Base-by-base conservation (phyloP, 139 green algal genomes). In the Ostreobium quekettii region DNA sequence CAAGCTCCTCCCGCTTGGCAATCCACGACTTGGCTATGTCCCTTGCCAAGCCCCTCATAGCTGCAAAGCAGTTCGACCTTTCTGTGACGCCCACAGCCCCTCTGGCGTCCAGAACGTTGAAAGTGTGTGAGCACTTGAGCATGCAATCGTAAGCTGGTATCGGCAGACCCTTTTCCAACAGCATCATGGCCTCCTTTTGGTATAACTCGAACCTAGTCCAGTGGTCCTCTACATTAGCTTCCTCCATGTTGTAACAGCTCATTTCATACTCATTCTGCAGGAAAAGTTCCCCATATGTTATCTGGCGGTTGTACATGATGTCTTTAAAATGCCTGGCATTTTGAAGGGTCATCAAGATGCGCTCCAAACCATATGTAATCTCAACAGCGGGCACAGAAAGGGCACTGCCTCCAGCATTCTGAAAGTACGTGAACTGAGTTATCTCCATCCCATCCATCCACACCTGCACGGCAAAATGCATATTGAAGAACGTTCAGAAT, bases 371-470 rank as follows among this genome's bases (percentile, higher is more conserved):
- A 74, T 99, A 98, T 1, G 95, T 99, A 67, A 99, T 99, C 80
- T 99, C 94, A 48, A 99, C 93, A 0, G 86, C 81, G 6, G 89
- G 89, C 8, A 85, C 80, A 28, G 85, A 71, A 42, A 97, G 78
- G 15, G 78, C 60, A 64, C 86, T 80, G 32, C 89, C 85, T 4
- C 88, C 88, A 15, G 79, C 80, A 80, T 97, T 88, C 79, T 98
- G 93, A 73, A 99, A 98, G 81, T 98, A 99, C 1, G 94, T 98
- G 84, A 98, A 98, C 81, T 98, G 91, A 11, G 93, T 96, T 35
- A 97, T 86, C 84, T 98, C 92, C 91, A 97, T 96, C 48, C 93
- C 93, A 74, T 98, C 91, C 69, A 97, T 78, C 92, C 91, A 97
- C 58, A 97, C 91, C 76, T 79, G 60, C 36, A 62, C n/a, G n/a